Evolutionary conservation across 805 yeast genomes (phyloP).

Genomic region (Brettanomyces bruxellensis): DNA sequence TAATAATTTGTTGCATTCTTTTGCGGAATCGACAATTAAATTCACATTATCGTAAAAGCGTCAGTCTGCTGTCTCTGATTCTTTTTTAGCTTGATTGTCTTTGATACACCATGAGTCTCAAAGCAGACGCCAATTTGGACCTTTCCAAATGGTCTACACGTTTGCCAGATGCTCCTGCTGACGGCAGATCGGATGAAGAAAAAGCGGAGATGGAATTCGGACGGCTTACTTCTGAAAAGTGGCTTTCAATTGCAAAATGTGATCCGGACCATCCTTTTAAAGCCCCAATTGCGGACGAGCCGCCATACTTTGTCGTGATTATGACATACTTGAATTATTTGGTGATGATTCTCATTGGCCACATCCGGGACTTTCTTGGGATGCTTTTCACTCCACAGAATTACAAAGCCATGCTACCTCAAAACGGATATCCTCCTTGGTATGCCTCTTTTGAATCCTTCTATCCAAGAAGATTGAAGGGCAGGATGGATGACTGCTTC

Average conservation of each 20-base stretch:
- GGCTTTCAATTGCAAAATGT: slow-evolving; percentile 53
- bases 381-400: slow-evolving; percentile 58
- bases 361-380: slow-evolving; percentile 82
- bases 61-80: background rate
- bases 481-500: slow-evolving; percentile 88
- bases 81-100: background rate
- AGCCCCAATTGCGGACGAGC: slow-evolving; percentile 67
- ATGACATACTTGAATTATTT: slow-evolving; percentile 82
- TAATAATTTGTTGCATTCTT: too few relatives aligned
- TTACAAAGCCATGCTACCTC: slow-evolving; percentile 59
- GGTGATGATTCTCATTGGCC: slow-evolving; percentile 80
- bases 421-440: slow-evolving; percentile 93
- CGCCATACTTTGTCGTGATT: slow-evolving; percentile 71
- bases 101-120: too few relatives aligned
- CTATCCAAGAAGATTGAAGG: slow-evolving; percentile 85
- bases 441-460: slow-evolving; percentile 89
- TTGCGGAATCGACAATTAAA: too few relatives aligned
- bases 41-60: too few relatives aligned
- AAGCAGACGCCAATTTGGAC: background rate
- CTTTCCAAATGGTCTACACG: slow-evolving; percentile 6
- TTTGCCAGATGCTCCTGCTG: slow-evolving; percentile 28
- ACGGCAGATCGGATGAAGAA: slow-evolving; percentile 19
- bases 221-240: slow-evolving; percentile 50
- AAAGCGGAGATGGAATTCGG: slow-evolving; percentile 69
- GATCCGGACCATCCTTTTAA: slow-evolving; percentile 50